Percentiles rank a stretch among this genome's conserved stretches.
Evolutionary conservation across 345 rosid genomes (phyloP).

Genomic region (Turritis glabra): DNA sequence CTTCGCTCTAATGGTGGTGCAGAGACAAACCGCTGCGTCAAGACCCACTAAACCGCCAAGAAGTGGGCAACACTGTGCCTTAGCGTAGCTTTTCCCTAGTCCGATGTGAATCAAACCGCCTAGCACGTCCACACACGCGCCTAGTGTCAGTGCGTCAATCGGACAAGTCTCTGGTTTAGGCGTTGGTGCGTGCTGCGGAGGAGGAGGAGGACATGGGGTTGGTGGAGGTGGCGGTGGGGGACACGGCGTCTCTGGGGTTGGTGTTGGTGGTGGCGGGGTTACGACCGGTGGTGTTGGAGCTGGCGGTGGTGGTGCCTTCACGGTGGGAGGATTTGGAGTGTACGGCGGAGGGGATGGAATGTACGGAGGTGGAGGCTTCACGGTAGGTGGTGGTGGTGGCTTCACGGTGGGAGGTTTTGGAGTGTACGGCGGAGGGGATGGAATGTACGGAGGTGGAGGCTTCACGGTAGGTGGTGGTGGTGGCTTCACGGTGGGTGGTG

Average conservation of each 20-base stretch:
- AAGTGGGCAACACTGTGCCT: constrained; percentile 81
- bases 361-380: constrained; percentile 33
- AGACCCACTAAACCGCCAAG: constrained; percentile 69
- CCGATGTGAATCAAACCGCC: constrained; percentile 81
- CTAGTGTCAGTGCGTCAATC: constrained; percentile 69
- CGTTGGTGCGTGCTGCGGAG: constrained; percentile 41
- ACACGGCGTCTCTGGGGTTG: constrained; percentile 42
- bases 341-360: too few relatives aligned
- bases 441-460: neutral
- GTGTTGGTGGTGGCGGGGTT: constrained; percentile 24
- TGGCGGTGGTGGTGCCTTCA: neutral
- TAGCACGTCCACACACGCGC: constrained; percentile 84
- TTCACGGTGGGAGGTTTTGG: too few relatives aligned
- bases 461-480: constrained; percentile 13
- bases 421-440: too few relatives aligned
- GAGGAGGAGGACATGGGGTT: constrained; percentile 49
- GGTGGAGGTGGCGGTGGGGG: constrained; percentile 52
- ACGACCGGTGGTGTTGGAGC: constrained; percentile 29
- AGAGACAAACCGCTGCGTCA: constrained; percentile 91
- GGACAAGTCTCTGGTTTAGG: constrained; percentile 65
- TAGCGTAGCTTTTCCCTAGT: constrained; percentile 66
- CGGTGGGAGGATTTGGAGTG: too few relatives aligned
- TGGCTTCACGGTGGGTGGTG: constrained; percentile 2
- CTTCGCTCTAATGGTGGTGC: constrained; percentile 77
- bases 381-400: neutral